phyloP scores from a whole-genome alignment of 2,329 filamentous ascomycete species.

The Epichloe glyceriae region DNA sequence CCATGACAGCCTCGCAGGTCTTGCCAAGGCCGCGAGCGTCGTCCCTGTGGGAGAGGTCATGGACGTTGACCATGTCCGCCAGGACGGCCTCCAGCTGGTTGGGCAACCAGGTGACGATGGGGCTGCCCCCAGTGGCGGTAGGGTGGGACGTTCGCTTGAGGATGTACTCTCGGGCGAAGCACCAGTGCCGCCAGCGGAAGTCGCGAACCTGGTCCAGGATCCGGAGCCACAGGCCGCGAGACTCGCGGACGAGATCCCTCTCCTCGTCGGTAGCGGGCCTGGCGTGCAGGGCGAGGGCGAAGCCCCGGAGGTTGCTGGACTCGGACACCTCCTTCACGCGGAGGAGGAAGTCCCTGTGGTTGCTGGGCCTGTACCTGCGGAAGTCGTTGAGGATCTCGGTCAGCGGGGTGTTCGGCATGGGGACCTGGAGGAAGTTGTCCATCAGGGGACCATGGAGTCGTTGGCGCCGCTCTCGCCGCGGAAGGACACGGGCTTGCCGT shows the following conservation, averaged over 20 bases:
- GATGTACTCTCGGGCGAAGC: conserved; percentile 75
- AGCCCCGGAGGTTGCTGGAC: conserved; percentile 42
- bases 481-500: conserved; percentile 60
- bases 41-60: conserved; percentile 27
- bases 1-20: conserved; percentile 50
- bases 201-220: conserved; percentile 64
- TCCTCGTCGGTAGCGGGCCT: conserved; percentile 14
- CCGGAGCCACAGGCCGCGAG: conserved; percentile 47
- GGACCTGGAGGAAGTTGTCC: conserved; percentile 74
- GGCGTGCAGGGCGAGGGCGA: conserved; percentile 31
- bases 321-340: conserved; percentile 45
- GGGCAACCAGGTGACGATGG: conserved; percentile 74
- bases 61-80: conserved; percentile 52
- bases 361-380: conserved; percentile 74
- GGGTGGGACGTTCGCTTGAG: conserved; percentile 65
- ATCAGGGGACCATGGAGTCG: conserved; percentile 88
- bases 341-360: conserved; percentile 74
- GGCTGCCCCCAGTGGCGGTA: conserved; percentile 67
- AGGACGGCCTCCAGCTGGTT: conserved; percentile 70
- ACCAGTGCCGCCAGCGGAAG: conserved; percentile 78
- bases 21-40: conserved; percentile 30
- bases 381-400: conserved; percentile 84
- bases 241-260: conserved; percentile 36
- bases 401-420: conserved; percentile 80
- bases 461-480: conserved; percentile 89